Percentiles rank a stretch among this genome's conserved stretches.
These are phyloP conservation scores for Peniophora sp. DNA, from an alignment of 1,284 basidiomycete species.

Conservation along the genomic window DNA sequence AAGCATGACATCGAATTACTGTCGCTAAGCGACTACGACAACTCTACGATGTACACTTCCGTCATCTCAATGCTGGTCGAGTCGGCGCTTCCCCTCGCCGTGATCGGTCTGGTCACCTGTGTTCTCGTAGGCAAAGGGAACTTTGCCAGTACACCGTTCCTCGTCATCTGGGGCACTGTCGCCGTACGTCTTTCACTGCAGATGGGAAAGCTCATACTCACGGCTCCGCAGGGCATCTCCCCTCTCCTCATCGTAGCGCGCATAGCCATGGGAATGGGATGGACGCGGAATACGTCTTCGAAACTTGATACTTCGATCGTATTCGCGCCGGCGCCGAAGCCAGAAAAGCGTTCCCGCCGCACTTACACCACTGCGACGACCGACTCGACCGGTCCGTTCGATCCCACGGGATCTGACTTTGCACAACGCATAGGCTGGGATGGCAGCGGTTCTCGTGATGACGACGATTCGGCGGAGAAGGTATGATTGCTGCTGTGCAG, in stretches of 20 bases:
- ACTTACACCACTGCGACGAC: too few species aligned
- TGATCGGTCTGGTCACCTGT: constrained; percentile 13
- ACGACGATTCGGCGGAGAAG: too few species aligned
- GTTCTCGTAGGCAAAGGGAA: constrained; percentile 3
- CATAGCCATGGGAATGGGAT: constrained; percentile 22
- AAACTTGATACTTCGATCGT: constrained; percentile 5
- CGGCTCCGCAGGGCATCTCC: constrained; percentile 17
- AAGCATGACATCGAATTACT: too few species aligned
- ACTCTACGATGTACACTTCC: constrained; percentile 14
- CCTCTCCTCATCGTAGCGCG: constrained; percentile 26
- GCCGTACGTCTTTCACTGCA: constrained; percentile 1
- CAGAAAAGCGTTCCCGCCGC: too few species aligned
- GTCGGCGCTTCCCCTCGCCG: constrained; percentile 17
- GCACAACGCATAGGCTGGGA: too few species aligned
- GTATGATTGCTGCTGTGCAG: too few species aligned
- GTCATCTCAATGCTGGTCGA: constrained; percentile 19
- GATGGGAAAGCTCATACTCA: not conserved
- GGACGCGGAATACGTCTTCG: constrained; percentile 17
- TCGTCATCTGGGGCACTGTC: constrained; percentile 12
- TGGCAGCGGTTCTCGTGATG: too few species aligned
- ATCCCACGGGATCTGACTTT: too few species aligned
- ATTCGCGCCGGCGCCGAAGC: constrained; percentile 1
- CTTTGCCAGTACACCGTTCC: constrained; percentile 2
- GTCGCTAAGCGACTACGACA: not conserved
- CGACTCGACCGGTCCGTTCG: too few species aligned